Evolutionary conservation across 768 basidiomycete species (phyloP), one percentile per base, ranked within the genome.

Genomic region (Hirschioporus abietinus): DNA sequence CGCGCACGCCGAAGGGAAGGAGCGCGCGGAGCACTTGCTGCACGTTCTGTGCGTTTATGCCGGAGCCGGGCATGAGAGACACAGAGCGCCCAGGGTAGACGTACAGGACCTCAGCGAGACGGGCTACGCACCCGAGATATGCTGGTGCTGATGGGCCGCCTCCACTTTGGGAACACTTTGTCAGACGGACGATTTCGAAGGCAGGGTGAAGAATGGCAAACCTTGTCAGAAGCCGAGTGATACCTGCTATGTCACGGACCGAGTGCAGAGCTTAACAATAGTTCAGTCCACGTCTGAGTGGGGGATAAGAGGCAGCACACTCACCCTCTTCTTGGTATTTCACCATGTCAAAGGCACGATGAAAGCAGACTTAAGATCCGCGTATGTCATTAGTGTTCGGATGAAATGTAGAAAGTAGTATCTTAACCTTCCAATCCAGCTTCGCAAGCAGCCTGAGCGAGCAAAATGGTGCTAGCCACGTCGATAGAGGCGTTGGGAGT

Each of bases 171-270:
- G 42, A 5, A n/a, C 58, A 59, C 2, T 59, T 2, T 9, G 9
- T 26, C 25, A n/a, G 58, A 59, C 25, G 58, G 20, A 24, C 35
- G 20, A 35, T 42, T 24, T 63, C 17, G 20, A 65, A 64, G 35
- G 60, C 24, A 52, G 27, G 9, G 30, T 8, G 30, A 30, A 8
- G 30, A 30, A 30, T 3, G 30, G 61, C 72, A 30, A 72, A 88
- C 92, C 92, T 93, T 15, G 93, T 93, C 64, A 94, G 74, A 67
- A 95, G 83, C 27, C 93, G 85, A n/a, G 88, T 87, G 62, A 94
- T 81, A 1, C 89, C 88, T 27, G 80, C 78, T 34, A 92, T 85
- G 25, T 76, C 15, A 24, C 76, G 60, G 79, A 79, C n/a, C 90
- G 77, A 61, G 84, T 81, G 25, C 74, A 74, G n/a, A 24, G 60